Evolutionary conservation across 2,329 filamentous ascomycete genomes (phyloP).

Genomic region (Colletotrichum tofieldiae): DNA sequence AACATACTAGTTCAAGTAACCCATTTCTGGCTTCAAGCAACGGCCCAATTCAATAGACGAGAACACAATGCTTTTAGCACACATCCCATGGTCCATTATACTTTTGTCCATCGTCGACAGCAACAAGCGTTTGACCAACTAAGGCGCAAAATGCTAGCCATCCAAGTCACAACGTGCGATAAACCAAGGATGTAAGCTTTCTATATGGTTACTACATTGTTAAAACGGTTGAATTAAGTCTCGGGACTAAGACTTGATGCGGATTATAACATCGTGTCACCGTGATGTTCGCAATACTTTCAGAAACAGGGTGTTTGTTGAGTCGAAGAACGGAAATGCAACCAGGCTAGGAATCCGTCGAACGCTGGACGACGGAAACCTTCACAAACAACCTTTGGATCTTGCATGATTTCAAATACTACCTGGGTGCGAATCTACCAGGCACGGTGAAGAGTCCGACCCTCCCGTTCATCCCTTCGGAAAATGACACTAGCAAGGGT

Average conservation of each 20-base stretch:
- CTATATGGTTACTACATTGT: too few relatives aligned
- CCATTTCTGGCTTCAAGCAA: not conserved
- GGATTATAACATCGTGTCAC: not conserved
- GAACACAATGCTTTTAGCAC: not conserved
- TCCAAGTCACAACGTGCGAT: not conserved
- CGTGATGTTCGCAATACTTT: too few relatives aligned
- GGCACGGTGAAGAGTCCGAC: constrained; percentile 68
- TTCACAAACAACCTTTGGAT: constrained; percentile 38
- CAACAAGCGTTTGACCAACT: not conserved
- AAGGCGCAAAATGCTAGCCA: not conserved
- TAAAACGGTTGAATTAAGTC: too few relatives aligned
- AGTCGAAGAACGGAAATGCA: constrained; percentile 71
- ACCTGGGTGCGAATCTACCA: constrained; percentile 64
- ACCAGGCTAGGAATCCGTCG: constrained; percentile 63
- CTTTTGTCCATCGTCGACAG: not conserved
- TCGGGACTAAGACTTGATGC: too few relatives aligned
- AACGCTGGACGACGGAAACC: constrained; percentile 39
- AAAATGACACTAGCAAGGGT: not conserved
- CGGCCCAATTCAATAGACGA: not conserved
- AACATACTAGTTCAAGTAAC: not conserved
- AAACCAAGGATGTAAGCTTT: not conserved
- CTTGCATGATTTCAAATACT: constrained; percentile 54
- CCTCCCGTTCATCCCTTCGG: constrained; percentile 54
- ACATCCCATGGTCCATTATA: not conserved
- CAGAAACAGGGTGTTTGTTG: too few relatives aligned